Conservation (phyloP, 2,329 filamentous ascomycete species). For the Aquanectria penicillioides region DNA sequence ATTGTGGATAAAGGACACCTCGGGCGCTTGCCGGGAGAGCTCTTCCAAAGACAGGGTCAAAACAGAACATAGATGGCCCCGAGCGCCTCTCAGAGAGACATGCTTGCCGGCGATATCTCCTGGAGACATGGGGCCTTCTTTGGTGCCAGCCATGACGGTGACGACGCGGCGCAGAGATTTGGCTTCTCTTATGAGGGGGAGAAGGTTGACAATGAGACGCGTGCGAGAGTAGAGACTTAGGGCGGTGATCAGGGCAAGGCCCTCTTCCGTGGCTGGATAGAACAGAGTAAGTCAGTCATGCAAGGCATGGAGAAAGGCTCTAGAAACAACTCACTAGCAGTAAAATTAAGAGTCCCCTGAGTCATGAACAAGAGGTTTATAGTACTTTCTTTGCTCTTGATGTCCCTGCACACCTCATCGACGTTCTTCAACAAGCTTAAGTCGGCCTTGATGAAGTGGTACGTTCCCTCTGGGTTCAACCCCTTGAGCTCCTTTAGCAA, state of each 20-base stretch:
- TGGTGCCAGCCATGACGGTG: conserved; percentile 38
- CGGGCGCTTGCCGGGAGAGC: conserved; percentile 32
- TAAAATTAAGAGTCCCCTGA: conserved; percentile 47
- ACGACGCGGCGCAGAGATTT: conserved; percentile 37
- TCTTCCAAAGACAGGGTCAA: conserved; percentile 41
- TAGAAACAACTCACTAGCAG: conserved; percentile 22
- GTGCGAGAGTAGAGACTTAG: conserved; percentile 67
- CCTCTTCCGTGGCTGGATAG: conserved; percentile 65
- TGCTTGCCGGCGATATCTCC: conserved; percentile 39
- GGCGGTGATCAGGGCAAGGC: conserved; percentile 61
- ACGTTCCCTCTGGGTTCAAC: conserved; percentile 55
- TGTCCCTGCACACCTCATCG: conserved; percentile 57
- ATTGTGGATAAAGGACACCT: conserved; percentile 43
- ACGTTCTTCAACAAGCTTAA: conserved; percentile 61
- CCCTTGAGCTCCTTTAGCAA: conserved; percentile 53
- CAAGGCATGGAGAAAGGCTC: neutral
- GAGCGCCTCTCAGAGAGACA: conserved; percentile 28
- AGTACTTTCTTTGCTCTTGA: conserved; percentile 53
- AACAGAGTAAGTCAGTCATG: neutral
- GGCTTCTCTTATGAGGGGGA: conserved; percentile 58
- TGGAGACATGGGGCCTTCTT: conserved; percentile 27
- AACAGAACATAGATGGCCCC: conserved; percentile 35
- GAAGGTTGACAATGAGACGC: conserved; percentile 65
- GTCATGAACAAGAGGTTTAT: conserved; percentile 60
- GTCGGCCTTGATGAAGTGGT: conserved; percentile 61